Conservation (phyloP, 2,329 filamentous ascomycete genomes). For the Chaetomium sp. region DNA sequence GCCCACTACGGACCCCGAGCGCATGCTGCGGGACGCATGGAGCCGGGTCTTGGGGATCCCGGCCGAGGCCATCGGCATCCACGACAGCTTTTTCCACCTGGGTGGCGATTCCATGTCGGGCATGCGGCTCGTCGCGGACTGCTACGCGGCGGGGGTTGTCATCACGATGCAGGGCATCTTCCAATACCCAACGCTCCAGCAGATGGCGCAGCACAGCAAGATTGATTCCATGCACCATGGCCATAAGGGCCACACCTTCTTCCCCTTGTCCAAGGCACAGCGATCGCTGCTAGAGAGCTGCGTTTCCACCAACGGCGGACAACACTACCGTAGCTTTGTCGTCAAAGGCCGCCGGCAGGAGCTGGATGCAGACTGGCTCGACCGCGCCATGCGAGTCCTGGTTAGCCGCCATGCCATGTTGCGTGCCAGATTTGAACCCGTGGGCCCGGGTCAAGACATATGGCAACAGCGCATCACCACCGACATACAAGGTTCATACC, state of each 20-base stretch:
- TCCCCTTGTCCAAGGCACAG: not conserved
- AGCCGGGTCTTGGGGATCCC: not conserved
- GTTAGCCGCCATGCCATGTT: not conserved
- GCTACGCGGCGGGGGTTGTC: not conserved
- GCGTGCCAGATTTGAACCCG: not conserved
- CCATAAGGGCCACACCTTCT: not conserved
- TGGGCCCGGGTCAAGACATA: not conserved
- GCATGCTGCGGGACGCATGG: not conserved
- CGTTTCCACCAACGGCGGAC: not conserved
- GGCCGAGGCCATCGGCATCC: not conserved
- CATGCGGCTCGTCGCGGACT: not conserved
- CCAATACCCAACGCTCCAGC: not conserved
- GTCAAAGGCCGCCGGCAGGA: not conserved
- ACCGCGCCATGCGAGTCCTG: not conserved
- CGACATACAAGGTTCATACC: not conserved
- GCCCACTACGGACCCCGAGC: not conserved
- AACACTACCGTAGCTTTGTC: not conserved
- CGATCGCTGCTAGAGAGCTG: not conserved
- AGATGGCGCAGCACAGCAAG: not conserved
- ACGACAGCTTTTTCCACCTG: not conserved
- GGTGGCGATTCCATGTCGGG: not conserved
- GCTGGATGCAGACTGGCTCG: not conserved
- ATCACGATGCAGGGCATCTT: not conserved
- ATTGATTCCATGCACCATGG: not conserved
- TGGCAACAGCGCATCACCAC: not conserved